Conservation (phyloP, 352 stramenopile species). For the Pythium volutum region DNA sequence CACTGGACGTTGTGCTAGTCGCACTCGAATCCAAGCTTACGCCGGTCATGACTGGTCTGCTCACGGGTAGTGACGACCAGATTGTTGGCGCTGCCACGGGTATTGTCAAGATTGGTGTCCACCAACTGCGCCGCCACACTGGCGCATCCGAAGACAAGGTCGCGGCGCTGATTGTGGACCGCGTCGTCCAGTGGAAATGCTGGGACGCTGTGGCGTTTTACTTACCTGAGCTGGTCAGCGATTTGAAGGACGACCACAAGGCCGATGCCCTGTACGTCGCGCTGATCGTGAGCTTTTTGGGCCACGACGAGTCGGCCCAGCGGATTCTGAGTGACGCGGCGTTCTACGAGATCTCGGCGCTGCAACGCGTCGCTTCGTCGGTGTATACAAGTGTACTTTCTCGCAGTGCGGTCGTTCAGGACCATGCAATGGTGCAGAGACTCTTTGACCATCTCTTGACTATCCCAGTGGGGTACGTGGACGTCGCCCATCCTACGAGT, state of each 20-base stretch:
- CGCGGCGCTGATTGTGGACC: conserved; percentile 50
- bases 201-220: conserved; percentile 76
- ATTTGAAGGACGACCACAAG: conserved; percentile 16
- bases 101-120: conserved; percentile 77
- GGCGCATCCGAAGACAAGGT: conserved; percentile 19
- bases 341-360: conserved; percentile 75
- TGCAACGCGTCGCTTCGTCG: conserved; percentile 38
- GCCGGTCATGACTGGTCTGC: conserved; percentile 36
- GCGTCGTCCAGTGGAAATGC: conserved; percentile 55
- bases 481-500: background rate
- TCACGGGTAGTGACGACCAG: conserved; percentile 24
- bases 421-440: background rate
- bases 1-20: conserved; percentile 42
- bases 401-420: background rate
- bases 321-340: conserved; percentile 65
- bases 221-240: conserved; percentile 55
- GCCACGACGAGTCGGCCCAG: conserved; percentile 8
- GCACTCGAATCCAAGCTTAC: conserved; percentile 34
- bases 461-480: conserved; percentile 17
- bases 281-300: conserved; percentile 19
- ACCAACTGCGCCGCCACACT: conserved; percentile 41
- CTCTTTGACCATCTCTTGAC: conserved; percentile 24
- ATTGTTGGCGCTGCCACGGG: conserved; percentile 31
- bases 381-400: conserved; percentile 29
- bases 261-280: conserved; percentile 13